Evolutionary conservation across 495 filamentous ascomycete genomes (phyloP).

Genomic region (Chaetomium fimeti): DNA sequence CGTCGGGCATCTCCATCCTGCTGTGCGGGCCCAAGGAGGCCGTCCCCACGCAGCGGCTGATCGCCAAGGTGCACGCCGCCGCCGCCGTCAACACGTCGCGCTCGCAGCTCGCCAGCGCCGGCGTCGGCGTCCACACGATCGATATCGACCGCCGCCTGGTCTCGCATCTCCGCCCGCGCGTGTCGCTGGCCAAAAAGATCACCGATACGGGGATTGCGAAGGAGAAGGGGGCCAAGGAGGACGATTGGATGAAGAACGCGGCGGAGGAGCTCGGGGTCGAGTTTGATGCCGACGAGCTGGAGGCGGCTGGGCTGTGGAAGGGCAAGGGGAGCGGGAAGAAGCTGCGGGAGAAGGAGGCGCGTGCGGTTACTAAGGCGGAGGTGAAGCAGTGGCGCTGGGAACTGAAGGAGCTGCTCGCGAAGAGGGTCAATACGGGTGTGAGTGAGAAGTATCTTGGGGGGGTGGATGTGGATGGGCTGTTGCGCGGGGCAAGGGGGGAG

Average conservation of each 20-base stretch:
- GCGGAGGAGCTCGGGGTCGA: constrained; percentile 94
- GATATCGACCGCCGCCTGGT: constrained; percentile 82
- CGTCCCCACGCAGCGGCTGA: constrained; percentile 73
- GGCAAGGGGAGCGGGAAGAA: constrained; percentile 68
- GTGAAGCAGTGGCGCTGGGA: constrained; percentile 60
- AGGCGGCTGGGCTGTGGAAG: constrained; percentile 57
- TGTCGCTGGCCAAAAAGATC: constrained; percentile 75
- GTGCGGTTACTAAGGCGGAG: constrained; percentile 67
- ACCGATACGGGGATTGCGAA: constrained; percentile 81
- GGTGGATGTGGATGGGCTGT: constrained; percentile 76
- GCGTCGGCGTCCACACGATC: constrained; percentile 59
- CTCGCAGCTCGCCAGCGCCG: constrained; percentile 56
- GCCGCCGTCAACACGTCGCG: constrained; percentile 24
- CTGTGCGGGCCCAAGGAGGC: constrained; percentile 92
- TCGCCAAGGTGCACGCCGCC: constrained; percentile 76
- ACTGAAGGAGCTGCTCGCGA: constrained; percentile 63
- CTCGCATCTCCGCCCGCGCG: constrained; percentile 67
- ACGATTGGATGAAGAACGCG: constrained; percentile 77
- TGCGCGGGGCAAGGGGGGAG: constrained; percentile 57
- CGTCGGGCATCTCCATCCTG: constrained; percentile 74
- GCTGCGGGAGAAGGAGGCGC: constrained; percentile 69
- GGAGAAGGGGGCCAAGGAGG: constrained; percentile 77
- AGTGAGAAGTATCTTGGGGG: constrained; percentile 84
- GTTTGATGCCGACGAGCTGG: constrained; percentile 84
- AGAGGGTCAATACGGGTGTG: constrained; percentile 85